Evolutionary conservation across 768 basidiomycete genomes (phyloP).

Genomic region (Trametes elegans): DNA sequence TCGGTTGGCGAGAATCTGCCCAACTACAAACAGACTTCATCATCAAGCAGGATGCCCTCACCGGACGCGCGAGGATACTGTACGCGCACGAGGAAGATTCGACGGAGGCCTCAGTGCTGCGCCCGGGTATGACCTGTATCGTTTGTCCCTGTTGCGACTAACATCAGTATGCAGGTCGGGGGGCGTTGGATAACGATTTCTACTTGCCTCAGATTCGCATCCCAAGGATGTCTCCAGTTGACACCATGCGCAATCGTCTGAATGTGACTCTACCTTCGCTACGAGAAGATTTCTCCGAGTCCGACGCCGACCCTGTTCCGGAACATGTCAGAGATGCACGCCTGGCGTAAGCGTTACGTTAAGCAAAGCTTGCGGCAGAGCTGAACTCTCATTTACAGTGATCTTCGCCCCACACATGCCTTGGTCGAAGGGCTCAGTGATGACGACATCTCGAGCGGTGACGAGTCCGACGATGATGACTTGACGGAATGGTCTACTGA

Average conservation of each 20-base stretch:
- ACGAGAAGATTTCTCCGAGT: constrained; percentile 28
- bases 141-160: constrained; percentile 1
- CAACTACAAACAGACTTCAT: constrained; percentile 64
- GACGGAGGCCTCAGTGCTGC: constrained; percentile 4
- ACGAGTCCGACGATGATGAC: constrained; percentile 79
- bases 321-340: constrained; percentile 71
- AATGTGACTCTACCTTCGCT: background rate
- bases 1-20: constrained; percentile 50
- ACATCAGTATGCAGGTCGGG: constrained; percentile 20
- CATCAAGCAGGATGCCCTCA: constrained; percentile 63
- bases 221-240: constrained; percentile 5
- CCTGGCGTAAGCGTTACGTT: constrained; percentile 51
- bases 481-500: constrained; percentile 49
- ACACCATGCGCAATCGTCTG: background rate
- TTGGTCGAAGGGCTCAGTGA: constrained; percentile 29
- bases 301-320: constrained; percentile 68
- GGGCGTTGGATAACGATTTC: constrained; percentile 47
- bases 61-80: constrained; percentile 59
- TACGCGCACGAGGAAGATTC: constrained; percentile 35
- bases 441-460: constrained; percentile 58
- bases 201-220: constrained; percentile 40
- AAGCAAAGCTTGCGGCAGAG: background rate
- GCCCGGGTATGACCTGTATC: constrained; percentile 23
- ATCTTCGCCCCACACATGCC: constrained; percentile 1
- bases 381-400: background rate